Evolutionary conservation across 345 rosid species (phyloP), one percentile per base, ranked within the genome.

Genomic region (Sisymbrium irio): DNA sequence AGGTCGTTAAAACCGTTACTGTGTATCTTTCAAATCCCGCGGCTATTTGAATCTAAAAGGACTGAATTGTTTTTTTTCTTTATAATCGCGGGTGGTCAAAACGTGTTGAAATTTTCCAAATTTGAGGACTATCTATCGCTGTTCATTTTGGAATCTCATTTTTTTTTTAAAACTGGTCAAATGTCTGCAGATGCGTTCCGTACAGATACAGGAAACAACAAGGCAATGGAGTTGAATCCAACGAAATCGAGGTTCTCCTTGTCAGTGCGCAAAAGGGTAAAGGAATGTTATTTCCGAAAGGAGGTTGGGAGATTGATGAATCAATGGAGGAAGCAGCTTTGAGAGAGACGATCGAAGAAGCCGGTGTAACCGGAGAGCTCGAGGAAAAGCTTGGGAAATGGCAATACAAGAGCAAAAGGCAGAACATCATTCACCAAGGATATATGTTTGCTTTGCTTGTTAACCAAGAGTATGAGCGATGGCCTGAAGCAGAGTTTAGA

Each of bases 251-350:
- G 71, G 79, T 87, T 72, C 84, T 87, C 44, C 74, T 87, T 1
- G 68, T 87, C 0, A 87, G 82, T 77, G 71, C 91, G 3, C 87
- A 83, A 19, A 87, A 83, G 62, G 85, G 91, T 3, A 47, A 77
- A 59, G 87, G 81, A 55, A 83, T 87, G 87, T 60, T 87, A 40
- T 79, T 87, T 33, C 91, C 91, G 0, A 87, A 87, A 81, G 91
- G 91, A 11, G 91, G 91, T 46, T 87, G 91, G 91, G 91, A 87
- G 67, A 55, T 14, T 2, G 84, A 87, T 71, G 91, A 87, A 50
- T 69, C 85, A 4, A 87, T 84, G 84, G 81, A 80, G 69, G 83
- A 74, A 1, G 91, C 87, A 2, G 87, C 85, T 35, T 37, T 60
- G 47, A 64, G 91, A 69, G 91, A 87, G 77, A 84, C 91, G 4